Evolutionary conservation across 1,284 basidiomycete species (phyloP), one percentile per base, ranked within the genome.

Genomic region (Ustilago vetiveriae): DNA sequence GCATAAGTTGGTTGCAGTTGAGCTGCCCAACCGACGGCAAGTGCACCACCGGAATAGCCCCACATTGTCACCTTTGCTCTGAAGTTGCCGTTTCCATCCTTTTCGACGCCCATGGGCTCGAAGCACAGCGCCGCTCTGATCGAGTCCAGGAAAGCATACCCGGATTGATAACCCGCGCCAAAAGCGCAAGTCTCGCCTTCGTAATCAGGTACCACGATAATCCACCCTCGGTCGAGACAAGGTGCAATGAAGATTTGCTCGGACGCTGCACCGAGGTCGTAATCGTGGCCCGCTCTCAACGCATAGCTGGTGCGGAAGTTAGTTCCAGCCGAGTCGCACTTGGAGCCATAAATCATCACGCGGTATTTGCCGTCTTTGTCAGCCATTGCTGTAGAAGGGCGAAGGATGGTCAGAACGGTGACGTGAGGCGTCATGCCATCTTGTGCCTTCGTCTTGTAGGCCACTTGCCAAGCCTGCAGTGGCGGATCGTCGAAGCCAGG

Each of bases 31-130:
- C 75, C 78, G 0, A 71, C 70, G 6, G 79, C 78, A 1, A 78
- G 56, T 3, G 76, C 79, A 14, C 79, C 79, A 9, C 79, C 78
- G 6, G 75, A 78, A 49, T 81, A 81, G 17, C 79, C 79, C 52
- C 69, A 76, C 36, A 72, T 47, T 16, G 50, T 42, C 11, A 78
- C 50, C 40, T 68, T 74, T 7, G 69, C 71, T 16, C 39, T 24
- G 27, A 45, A 60, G 8, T 26, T 33, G 13, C 52, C 53, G 1
- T 29, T 43, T 8, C 27, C 22, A 21, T 62, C 37, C 35, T 48
- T 55, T 5, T 46, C 21, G 1, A 79, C 32, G 3, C 57, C 70
- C 24, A 76, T 43, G 17, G 63, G 50, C 33, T 56, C 56, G 27
- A 70, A 77, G 29, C 41, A 55, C 14, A 76, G 47, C 10, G 63